Base-by-base conservation (phyloP, 345 rosid species). In the Punica granatum region DNA sequence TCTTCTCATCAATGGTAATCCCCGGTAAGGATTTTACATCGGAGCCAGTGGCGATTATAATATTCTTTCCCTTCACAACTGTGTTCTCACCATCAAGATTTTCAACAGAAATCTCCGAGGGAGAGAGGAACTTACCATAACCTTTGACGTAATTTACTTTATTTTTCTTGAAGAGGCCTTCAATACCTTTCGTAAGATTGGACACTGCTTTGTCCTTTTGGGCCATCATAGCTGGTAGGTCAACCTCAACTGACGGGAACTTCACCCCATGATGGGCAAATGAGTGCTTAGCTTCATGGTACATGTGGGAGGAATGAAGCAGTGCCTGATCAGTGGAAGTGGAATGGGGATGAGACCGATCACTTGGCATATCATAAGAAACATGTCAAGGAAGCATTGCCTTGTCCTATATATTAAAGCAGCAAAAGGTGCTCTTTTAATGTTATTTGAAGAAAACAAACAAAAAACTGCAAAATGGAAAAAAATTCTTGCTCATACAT, bases 241-340 rank as follows among this genome's bases (percentile, higher is more conserved):
- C 99, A 61, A 94, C 79, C 82, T 92, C 99, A 51, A 94, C 92
- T 21, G 92, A 85, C 32, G 99, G 81, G 53, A 92, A 72, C 78
- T 86, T 92, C 66, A 94, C 97, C 23, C 99, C 99, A 36, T 92
- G 99, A 68, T 49, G 70, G 35, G 98, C 87, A 26, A 94, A 94
- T 36, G 96, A 81, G 73, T 94, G 98, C 70, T 69, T 70, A 43
- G 99, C 99, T 83, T 94, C 96, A 67, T 92, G 97, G 77, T 73
- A 94, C 97, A 92, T 94, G 81, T 94, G 99, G 48, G 99, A 92
- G 9, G 99, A 94, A 85, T 94, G 99, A 76, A 94, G 96, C 71
- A 94, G 92, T 4, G 99, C 99, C 99, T 94, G 79, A 37, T 64
- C 26, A 26, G 16, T 54, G 59, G 60, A 70, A 68, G 58, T 60